A percentile compares a stretch with the other conserved stretches of the same genome.
Evolutionary conservation across 2,329 filamentous ascomycete genomes (phyloP).

Genomic region (Shiraia sp.): DNA sequence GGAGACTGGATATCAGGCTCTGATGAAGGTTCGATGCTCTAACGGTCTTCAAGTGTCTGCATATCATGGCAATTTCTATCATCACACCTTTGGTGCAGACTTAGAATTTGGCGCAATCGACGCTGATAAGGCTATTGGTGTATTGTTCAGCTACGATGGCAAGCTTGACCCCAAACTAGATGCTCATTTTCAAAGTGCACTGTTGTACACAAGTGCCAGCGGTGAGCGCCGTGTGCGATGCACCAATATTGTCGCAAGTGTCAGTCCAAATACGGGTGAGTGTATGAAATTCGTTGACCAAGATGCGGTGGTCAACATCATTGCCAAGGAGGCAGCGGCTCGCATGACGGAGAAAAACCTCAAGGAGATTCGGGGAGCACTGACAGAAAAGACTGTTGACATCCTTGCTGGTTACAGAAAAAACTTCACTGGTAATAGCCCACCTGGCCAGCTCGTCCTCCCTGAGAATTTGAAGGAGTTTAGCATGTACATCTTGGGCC

Average conservation of each 20-base stretch:
- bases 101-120: slow-evolving; percentile 92
- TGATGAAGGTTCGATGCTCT: slow-evolving; percentile 98
- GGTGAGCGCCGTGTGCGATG: slow-evolving; percentile 91
- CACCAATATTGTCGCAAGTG: slow-evolving; percentile 89
- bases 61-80: slow-evolving; percentile 97
- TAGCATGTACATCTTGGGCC: slow-evolving; percentile 89
- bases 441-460: slow-evolving; percentile 89
- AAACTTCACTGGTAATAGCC: slow-evolving; percentile 83
- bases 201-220: slow-evolving; percentile 89
- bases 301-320: slow-evolving; percentile 83
- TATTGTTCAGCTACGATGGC: slow-evolving; percentile 93
- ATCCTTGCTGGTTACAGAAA: slow-evolving; percentile 91
- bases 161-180: slow-evolving; percentile 97
- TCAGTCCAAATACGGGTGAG: slow-evolving; percentile 82
- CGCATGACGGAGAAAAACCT: slow-evolving; percentile 76
- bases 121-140: slow-evolving; percentile 87
- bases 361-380: slow-evolving; percentile 80
- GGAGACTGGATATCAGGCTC: slow-evolving; percentile 90
- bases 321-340: slow-evolving; percentile 93
- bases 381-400: slow-evolving; percentile 92
- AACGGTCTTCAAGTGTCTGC: slow-evolving; percentile 90
- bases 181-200: slow-evolving; percentile 93
- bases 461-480: slow-evolving; percentile 96
- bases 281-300: slow-evolving; percentile 93
- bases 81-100: slow-evolving; percentile 93